Percentiles rank a stretch among this genome's conserved stretches.
phyloP scores from a whole-genome alignment of 805 yeast genomes.

The Candida stauntonica region DNA sequence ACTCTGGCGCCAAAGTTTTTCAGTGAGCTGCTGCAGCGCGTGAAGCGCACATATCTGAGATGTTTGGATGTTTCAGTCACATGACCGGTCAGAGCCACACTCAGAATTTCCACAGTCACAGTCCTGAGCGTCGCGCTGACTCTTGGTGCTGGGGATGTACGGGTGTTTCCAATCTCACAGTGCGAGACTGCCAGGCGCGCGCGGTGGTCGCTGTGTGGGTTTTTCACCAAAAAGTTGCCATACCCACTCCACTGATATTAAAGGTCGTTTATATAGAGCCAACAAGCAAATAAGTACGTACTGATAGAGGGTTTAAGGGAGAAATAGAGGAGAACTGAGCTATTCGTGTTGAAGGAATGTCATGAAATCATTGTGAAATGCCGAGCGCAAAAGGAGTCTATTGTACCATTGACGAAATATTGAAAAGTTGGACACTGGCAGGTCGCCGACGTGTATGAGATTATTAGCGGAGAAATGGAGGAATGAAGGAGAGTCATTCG shows the following conservation, averaged over 20 bases:
- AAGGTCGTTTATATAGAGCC: not conserved
- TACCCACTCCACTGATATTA: not conserved
- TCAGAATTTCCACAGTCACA: conserved; percentile 16
- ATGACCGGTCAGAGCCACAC: conserved; percentile 9
- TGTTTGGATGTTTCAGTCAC: conserved; percentile 12
- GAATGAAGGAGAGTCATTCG: too few relatives aligned
- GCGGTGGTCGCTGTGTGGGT: conserved; percentile 6
- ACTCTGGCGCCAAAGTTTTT: conserved; percentile 2
- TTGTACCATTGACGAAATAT: too few relatives aligned
- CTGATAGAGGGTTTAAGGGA: conserved; percentile 1
- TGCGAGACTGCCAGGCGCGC: not conserved
- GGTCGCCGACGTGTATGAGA: too few relatives aligned
- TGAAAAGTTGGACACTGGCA: too few relatives aligned
- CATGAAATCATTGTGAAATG: too few relatives aligned
- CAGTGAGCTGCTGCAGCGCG: not conserved
- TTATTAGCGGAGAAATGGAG: too few relatives aligned
- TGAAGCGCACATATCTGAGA: not conserved
- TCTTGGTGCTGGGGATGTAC: conserved; percentile 3
- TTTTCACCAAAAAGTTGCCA: conserved; percentile 19
- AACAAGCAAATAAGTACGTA: conserved; percentile 24
- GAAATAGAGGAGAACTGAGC: conserved; percentile 1
- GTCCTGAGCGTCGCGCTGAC: not conserved
- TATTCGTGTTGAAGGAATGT: not conserved
- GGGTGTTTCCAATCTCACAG: conserved; percentile 1
- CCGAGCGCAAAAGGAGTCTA: too few relatives aligned